A percentile compares a stretch with the other conserved stretches of the same genome.
These are phyloP conservation scores for Abortiporus biennis DNA, from an alignment of 1,284 basidiomycete species.

Conservation along the genomic window DNA sequence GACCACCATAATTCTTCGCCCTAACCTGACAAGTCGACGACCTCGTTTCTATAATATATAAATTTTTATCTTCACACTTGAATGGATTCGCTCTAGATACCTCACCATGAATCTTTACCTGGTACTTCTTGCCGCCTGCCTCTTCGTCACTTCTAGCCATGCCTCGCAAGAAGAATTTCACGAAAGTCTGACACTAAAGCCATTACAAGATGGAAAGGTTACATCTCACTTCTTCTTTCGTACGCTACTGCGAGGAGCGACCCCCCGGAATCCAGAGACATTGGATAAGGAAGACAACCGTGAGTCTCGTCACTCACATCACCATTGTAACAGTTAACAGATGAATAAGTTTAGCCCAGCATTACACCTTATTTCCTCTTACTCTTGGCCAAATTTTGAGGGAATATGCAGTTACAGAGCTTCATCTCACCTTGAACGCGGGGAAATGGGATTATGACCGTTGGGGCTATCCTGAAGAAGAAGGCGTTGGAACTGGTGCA, in stretches of 20 bases:
- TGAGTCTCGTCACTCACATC: conserved; percentile 22
- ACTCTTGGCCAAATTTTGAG: conserved; percentile 82
- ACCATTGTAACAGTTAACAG: conserved; percentile 3
- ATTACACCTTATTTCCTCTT: conserved; percentile 83
- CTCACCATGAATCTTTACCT: too few species aligned
- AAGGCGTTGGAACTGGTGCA: conserved; percentile 78
- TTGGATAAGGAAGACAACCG: conserved; percentile 46
- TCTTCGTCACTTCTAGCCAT: too few species aligned
- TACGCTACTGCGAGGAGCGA: conserved; percentile 49
- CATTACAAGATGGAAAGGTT: conserved; percentile 82
- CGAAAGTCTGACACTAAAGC: conserved; percentile 70
- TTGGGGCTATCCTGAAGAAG: conserved; percentile 81
- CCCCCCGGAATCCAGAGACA: conserved; percentile 47
- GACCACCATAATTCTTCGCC: too few species aligned
- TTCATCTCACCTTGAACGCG: conserved; percentile 84
- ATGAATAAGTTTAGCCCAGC: conserved; percentile 46
- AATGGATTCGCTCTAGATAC: too few species aligned
- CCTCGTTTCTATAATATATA: too few species aligned
- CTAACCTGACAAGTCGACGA: too few species aligned
- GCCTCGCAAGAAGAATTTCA: conserved; percentile 50
- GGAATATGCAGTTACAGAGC: conserved; percentile 78
- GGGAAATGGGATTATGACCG: conserved; percentile 86
- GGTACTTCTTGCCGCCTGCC: too few species aligned
- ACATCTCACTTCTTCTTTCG: conserved; percentile 81
- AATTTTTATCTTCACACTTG: too few species aligned